Evolutionary conservation across 176 grass and related monocot genomes (phyloP).

Genomic region (Oryza glumipatula): DNA sequence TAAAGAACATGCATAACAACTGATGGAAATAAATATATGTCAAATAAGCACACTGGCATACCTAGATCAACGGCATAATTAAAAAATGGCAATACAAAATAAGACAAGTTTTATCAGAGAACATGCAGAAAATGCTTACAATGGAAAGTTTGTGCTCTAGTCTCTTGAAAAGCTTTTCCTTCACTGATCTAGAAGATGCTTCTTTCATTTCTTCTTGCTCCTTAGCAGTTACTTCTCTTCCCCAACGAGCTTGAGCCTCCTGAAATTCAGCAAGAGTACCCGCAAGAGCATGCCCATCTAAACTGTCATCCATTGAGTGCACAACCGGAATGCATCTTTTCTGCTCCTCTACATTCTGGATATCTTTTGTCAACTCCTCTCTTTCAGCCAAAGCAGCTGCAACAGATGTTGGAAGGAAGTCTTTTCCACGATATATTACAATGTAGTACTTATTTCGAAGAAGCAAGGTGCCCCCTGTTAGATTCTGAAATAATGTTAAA

Average conservation of each 20-base stretch:
- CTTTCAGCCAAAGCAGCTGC: constrained; percentile 76
- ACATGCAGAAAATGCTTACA: constrained; percentile 57
- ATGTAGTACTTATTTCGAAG: constrained; percentile 97
- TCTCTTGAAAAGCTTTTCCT: constrained; percentile 69
- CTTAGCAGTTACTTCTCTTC: constrained; percentile 77
- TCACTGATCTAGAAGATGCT: constrained; percentile 75
- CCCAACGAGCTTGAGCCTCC: constrained; percentile 88
- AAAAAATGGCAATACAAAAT: constrained; percentile 2
- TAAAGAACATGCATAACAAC: background rate
- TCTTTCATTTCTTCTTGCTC: constrained; percentile 89
- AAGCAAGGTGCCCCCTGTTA: constrained; percentile 90
- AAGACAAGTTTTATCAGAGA: background rate
- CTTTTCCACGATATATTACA: constrained; percentile 96
- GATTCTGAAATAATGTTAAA: constrained; percentile 52
- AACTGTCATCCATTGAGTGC: constrained; percentile 42
- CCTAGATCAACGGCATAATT: constrained; percentile 20
- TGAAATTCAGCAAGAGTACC: constrained; percentile 96
- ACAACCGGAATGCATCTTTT: constrained; percentile 48
- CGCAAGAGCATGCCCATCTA: constrained; percentile 71
- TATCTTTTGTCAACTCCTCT: constrained; percentile 80
- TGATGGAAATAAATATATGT: background rate
- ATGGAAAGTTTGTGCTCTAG: constrained; percentile 89
- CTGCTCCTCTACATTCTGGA: constrained; percentile 81
- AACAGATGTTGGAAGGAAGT: constrained; percentile 80
- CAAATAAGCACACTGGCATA: constrained; percentile 1